These are phyloP conservation scores for Rhododendron kiyosumense DNA, from an alignment of 148 eudicot species.

Conservation along the genomic window DNA sequence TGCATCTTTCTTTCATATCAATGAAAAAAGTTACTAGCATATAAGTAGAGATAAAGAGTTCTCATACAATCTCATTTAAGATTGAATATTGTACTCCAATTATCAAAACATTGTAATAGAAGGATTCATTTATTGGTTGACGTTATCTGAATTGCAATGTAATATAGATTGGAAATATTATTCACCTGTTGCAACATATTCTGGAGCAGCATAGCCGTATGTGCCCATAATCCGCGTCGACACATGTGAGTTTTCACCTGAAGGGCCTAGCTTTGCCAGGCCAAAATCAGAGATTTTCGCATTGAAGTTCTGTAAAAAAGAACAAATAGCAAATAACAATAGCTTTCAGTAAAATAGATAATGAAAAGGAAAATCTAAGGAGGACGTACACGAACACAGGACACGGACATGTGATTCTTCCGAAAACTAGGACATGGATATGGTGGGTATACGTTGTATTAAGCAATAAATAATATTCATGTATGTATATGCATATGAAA, in stretches of 20 bases:
- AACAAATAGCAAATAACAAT: background rate
- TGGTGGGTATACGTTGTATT: background rate
- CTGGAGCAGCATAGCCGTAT: slow-evolving; percentile 63
- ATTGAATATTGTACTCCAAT: background rate
- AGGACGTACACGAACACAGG: background rate
- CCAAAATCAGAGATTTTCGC: slow-evolving; percentile 35
- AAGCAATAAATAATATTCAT: background rate
- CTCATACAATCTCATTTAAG: background rate
- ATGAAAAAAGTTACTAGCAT: background rate
- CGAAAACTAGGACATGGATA: background rate
- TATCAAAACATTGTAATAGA: background rate
- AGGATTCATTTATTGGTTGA: background rate
- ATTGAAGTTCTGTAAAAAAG: slow-evolving; percentile 30
- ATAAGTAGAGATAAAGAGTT: background rate
- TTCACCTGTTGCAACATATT: slow-evolving; percentile 61
- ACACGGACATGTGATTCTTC: background rate
- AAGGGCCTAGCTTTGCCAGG: slow-evolving; percentile 15
- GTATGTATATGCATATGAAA: background rate
- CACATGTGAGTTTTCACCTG: slow-evolving; percentile 13
- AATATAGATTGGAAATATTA: background rate
- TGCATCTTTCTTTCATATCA: background rate
- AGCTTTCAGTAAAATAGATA: background rate
- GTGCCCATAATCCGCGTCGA: slow-evolving; percentile 18
- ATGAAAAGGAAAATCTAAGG: background rate
- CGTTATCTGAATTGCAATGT: background rate